Percentiles rank a stretch among this genome's conserved stretches.
phyloP scores from a whole-genome alignment of 148 eudicot genomes.

The Chenopodium quinoa region DNA sequence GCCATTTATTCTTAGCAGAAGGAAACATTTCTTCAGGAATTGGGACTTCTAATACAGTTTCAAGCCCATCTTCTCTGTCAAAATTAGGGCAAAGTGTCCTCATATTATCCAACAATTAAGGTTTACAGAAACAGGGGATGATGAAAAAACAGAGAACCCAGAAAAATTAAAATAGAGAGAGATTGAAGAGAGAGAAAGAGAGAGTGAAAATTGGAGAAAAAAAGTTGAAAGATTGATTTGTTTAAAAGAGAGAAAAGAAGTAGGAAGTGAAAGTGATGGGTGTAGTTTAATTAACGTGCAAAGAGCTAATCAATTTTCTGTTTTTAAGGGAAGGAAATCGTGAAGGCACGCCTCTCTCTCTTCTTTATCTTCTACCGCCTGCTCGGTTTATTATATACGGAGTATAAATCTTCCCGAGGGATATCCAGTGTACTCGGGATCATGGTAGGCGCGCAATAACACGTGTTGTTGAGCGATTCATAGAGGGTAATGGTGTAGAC shows the following conservation, averaged over 20 bases:
- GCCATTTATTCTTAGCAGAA: constrained; percentile 54
- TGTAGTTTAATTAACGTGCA: constrained; percentile 12
- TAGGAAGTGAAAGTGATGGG: constrained; percentile 20
- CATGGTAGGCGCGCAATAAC: neutral
- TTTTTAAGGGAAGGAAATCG: constrained; percentile 16
- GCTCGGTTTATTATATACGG: neutral
- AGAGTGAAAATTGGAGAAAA: constrained; percentile 4
- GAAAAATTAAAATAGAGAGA: too few species aligned
- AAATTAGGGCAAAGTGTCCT: constrained; percentile 84
- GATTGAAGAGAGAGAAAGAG: neutral
- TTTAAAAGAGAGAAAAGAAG: constrained; percentile 13
- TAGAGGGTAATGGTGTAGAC: too few species aligned
- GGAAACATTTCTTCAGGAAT: constrained; percentile 82
- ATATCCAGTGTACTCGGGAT: constrained; percentile 6
- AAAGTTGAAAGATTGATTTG: neutral
- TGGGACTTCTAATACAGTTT: constrained; percentile 91
- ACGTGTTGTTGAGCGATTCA: constrained; percentile 5
- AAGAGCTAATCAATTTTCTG: neutral
- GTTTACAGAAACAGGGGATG: neutral
- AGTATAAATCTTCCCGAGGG: neutral
- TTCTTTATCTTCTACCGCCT: neutral
- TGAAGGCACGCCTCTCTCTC: constrained; percentile 27
- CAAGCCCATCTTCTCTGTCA: constrained; percentile 76
- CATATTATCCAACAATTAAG: constrained; percentile 30
- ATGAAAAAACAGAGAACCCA: neutral